Conservation (phyloP, 345 rosid genomes). For the Clarkia xantiana region DNA sequence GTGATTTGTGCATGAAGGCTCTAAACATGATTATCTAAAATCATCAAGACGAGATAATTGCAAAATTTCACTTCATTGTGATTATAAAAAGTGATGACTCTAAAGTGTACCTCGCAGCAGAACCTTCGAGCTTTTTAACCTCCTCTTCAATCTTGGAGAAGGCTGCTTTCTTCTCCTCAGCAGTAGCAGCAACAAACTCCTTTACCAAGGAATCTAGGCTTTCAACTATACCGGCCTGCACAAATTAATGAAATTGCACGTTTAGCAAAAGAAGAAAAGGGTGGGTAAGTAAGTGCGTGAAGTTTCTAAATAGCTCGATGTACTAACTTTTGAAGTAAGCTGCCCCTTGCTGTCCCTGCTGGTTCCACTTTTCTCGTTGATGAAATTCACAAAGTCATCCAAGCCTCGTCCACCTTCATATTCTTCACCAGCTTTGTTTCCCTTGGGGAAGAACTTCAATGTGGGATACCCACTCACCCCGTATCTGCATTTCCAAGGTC, state of each 20-base stretch:
- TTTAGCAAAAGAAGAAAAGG: background rate
- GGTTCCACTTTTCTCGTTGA: conserved; percentile 72
- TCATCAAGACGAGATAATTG: background rate
- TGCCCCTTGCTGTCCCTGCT: conserved; percentile 84
- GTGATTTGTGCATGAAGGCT: background rate
- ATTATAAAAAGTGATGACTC: background rate
- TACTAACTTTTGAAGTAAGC: conserved; percentile 57
- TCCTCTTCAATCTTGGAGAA: conserved; percentile 59
- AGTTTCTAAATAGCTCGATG: background rate
- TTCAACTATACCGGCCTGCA: conserved; percentile 77
- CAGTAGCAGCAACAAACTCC: conserved; percentile 63
- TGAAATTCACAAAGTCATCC: conserved; percentile 74
- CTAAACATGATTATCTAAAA: background rate
- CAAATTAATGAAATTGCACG: background rate
- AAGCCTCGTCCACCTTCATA: conserved; percentile 85
- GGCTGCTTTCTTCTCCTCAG: conserved; percentile 60
- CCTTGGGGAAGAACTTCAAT: conserved; percentile 74
- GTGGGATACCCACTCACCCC: conserved; percentile 94
- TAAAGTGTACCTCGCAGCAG: conserved; percentile 35
- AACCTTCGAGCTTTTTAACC: conserved; percentile 60
- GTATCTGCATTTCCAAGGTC: conserved; percentile 24
- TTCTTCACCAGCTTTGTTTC: conserved; percentile 89
- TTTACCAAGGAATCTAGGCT: conserved; percentile 68
- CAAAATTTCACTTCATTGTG: too few relatives aligned
- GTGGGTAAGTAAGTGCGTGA: background rate